phyloP scores from a whole-genome alignment of 2,329 filamentous ascomycete genomes.

The Colletotrichum tropicicola region DNA sequence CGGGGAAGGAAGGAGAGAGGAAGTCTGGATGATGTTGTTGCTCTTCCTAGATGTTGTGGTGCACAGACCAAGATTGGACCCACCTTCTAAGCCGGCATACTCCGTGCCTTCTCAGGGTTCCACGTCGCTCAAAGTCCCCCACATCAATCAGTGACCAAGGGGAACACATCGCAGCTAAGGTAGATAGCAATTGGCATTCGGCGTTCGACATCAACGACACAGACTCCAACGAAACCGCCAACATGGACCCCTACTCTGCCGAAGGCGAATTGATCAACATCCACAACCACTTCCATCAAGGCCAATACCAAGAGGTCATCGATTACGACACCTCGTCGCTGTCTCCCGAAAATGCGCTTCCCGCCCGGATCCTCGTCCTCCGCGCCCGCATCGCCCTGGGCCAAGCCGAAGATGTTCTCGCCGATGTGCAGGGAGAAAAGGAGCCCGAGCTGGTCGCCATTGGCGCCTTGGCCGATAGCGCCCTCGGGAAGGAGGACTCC shows the following conservation, averaged over 20 bases:
- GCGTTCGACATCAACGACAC: slow-evolving; percentile 25
- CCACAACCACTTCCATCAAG: slow-evolving; percentile 77
- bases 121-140: slow-evolving; percentile 59
- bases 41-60: neutral
- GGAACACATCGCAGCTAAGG: slow-evolving; percentile 29
- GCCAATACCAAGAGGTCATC: slow-evolving; percentile 86
- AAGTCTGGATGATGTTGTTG: neutral
- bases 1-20: no score
- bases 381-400: slow-evolving; percentile 87
- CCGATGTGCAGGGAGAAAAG: slow-evolving; percentile 69
- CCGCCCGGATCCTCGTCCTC: slow-evolving; percentile 80
- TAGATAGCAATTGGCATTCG: slow-evolving; percentile 37
- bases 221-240: slow-evolving; percentile 35
- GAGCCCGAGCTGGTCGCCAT: slow-evolving; percentile 81
- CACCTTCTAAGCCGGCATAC: slow-evolving; percentile 38
- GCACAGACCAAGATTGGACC: slow-evolving; percentile 1
- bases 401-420: slow-evolving; percentile 77
- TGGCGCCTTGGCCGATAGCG: slow-evolving; percentile 76
- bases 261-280: slow-evolving; percentile 78
- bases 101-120: slow-evolving; percentile 59
- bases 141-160: slow-evolving; percentile 46
- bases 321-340: slow-evolving; percentile 86
- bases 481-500: slow-evolving; percentile 65
- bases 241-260: slow-evolving; percentile 75
- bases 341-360: slow-evolving; percentile 79